Conservation (phyloP, 352 stramenopile species). For the Phytopythium helicoides region DNA sequence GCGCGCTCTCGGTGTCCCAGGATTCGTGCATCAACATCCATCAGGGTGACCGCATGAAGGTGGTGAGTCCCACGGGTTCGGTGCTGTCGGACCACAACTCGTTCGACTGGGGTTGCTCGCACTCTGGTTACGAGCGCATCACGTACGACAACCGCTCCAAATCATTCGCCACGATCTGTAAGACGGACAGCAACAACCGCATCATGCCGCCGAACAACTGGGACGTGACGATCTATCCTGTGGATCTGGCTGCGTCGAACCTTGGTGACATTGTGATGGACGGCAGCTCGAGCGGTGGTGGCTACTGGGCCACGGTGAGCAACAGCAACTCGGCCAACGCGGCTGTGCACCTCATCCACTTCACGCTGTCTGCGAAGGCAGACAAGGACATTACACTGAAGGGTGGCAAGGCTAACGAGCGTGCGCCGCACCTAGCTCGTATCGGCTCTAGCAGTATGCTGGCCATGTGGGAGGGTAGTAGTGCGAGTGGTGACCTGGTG, state of each 20-base stretch:
- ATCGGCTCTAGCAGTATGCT: conserved; percentile 43
- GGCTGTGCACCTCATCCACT: conserved; percentile 59
- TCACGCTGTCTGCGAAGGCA: conserved; percentile 36
- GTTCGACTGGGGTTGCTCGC: conserved; percentile 60
- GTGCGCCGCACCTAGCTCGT: conserved; percentile 36
- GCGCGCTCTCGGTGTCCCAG: conserved; percentile 51
- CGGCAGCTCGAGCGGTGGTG: conserved; percentile 17
- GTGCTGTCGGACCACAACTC: conserved; percentile 37
- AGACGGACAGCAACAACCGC: conserved; percentile 71
- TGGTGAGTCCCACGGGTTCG: conserved; percentile 38
- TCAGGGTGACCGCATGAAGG: conserved; percentile 66
- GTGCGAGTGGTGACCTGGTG: conserved; percentile 28
- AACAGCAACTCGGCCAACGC: conserved; percentile 46
- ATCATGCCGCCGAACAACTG: conserved; percentile 61
- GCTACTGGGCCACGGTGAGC: conserved; percentile 64
- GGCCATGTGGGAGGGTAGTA: conserved; percentile 48
- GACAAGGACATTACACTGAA: conserved; percentile 54
- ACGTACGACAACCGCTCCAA: conserved; percentile 45
- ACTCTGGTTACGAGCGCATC: conserved; percentile 60
- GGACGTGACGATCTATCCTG: conserved; percentile 52
- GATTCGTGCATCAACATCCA: conserved; percentile 68
- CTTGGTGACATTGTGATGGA: conserved; percentile 51
- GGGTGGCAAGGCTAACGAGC: conserved; percentile 47
- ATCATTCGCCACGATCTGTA: conserved; percentile 51
- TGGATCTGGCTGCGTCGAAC: conserved; percentile 44